phyloP scores from a whole-genome alignment of 495 filamentous ascomycete genomes.

The Hypoxylon rickii region DNA sequence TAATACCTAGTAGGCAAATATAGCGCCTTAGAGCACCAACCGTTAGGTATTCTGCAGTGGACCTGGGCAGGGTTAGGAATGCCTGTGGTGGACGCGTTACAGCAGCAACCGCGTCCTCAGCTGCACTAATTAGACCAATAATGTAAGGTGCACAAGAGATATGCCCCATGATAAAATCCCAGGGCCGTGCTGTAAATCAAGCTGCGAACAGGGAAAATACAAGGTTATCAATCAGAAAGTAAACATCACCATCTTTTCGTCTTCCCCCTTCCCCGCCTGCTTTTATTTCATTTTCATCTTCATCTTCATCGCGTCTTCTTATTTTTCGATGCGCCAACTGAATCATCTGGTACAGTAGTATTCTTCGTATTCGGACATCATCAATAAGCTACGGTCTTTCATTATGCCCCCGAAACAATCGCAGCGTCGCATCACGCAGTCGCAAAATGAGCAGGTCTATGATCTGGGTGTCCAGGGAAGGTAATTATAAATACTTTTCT shows the following conservation, averaged over 20 bases:
- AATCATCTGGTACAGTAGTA: too few relatives aligned
- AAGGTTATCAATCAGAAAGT: slow-evolving; percentile 19
- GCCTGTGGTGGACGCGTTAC: slow-evolving; percentile 19
- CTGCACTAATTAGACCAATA: slow-evolving; percentile 14
- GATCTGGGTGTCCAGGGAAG: slow-evolving; percentile 55
- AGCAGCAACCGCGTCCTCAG: slow-evolving; percentile 10
- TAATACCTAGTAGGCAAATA: too few relatives aligned
- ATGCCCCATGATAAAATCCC: slow-evolving; percentile 14
- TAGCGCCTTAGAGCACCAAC: too few relatives aligned
- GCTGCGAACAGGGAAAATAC: slow-evolving; percentile 13
- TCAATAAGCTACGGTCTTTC: too few relatives aligned
- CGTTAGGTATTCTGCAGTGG: too few relatives aligned
- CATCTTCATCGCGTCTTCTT: slow-evolving; percentile 1
- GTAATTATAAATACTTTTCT: too few relatives aligned
- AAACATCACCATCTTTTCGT: slow-evolving; percentile 20
- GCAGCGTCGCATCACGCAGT: slow-evolving; percentile 43
- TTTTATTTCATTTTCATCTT: not conserved
- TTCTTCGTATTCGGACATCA: too few relatives aligned
- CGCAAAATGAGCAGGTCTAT: slow-evolving; percentile 51
- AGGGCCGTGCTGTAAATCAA: slow-evolving; percentile 16
- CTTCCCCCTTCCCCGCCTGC: slow-evolving; percentile 11
- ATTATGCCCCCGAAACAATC: slow-evolving; percentile 35
- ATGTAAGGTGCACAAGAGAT: not conserved
- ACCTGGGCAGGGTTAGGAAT: too few relatives aligned
- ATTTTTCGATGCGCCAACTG: not conserved